Evolutionary conservation across 768 basidiomycete species (phyloP).

Genomic region (Hericium rajendrae): DNA sequence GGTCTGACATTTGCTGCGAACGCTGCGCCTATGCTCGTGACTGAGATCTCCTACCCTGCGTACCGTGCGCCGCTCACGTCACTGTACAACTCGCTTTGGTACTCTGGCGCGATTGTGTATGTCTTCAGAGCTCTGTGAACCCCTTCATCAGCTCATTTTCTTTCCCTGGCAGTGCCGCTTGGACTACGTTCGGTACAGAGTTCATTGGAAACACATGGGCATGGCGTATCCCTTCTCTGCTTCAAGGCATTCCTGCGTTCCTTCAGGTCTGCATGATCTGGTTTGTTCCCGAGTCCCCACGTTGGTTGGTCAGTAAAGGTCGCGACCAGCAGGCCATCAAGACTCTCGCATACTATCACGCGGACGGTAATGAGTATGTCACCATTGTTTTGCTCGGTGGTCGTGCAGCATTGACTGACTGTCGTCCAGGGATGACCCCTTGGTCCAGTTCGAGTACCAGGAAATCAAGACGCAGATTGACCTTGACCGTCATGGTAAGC

Average conservation of each 20-base stretch:
- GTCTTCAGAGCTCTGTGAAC: constrained; percentile 15
- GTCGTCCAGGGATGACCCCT: constrained; percentile 40
- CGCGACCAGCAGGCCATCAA: constrained; percentile 56
- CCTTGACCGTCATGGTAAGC: constrained; percentile 36
- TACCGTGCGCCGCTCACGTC: constrained; percentile 76
- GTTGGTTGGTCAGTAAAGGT: constrained; percentile 74
- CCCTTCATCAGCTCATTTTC: not conserved
- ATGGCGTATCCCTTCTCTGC: constrained; percentile 73
- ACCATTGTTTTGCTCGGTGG: constrained; percentile 1
- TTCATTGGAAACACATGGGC: constrained; percentile 58
- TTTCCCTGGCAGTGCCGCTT: constrained; percentile 41
- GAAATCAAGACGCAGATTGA: constrained; percentile 76
- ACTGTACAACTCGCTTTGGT: constrained; percentile 80
- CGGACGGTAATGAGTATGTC: constrained; percentile 53
- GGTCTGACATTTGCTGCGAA: constrained; percentile 64
- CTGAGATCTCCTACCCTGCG: constrained; percentile 77
- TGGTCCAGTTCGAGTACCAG: constrained; percentile 65
- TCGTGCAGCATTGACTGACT: not conserved
- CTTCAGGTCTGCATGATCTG: constrained; percentile 56
- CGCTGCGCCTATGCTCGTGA: constrained; percentile 76
- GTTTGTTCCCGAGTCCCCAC: constrained; percentile 75
- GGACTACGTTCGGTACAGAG: constrained; percentile 79
- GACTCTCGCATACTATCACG: constrained; percentile 78
- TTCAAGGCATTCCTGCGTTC: constrained; percentile 63
- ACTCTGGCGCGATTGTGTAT: constrained; percentile 70